Conservation (phyloP, 148 eudicot genomes). For the Silene latifolia region DNA sequence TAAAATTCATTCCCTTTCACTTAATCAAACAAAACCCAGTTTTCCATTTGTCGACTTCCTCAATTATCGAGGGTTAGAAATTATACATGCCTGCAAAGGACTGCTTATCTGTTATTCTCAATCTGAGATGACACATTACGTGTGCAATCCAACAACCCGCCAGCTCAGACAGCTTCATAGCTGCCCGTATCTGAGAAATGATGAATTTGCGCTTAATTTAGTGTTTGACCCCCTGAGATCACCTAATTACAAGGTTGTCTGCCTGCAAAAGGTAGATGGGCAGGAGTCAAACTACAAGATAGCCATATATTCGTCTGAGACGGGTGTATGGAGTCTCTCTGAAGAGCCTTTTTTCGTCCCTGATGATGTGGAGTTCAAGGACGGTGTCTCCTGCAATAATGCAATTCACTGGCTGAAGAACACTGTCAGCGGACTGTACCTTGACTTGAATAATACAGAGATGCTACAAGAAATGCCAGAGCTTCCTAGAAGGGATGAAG, state of each 20-base stretch:
- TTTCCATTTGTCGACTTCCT: slow-evolving; percentile 7
- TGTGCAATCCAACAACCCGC: slow-evolving; percentile 16
- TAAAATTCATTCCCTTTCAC: neutral
- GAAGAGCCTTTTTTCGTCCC: slow-evolving; percentile 12
- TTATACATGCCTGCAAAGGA: slow-evolving; percentile 24
- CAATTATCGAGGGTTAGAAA: slow-evolving; percentile 13
- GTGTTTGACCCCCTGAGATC: slow-evolving; percentile 23
- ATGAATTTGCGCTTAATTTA: neutral
- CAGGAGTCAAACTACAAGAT: neutral
- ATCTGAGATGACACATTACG: slow-evolving; percentile 8
- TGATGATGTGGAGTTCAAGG: slow-evolving; percentile 12
- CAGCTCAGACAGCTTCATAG: slow-evolving; percentile 15
- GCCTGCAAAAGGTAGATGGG: slow-evolving; percentile 6
- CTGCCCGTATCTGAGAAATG: slow-evolving; percentile 6
- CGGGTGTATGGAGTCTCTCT: slow-evolving; percentile 8
- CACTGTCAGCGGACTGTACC: slow-evolving; percentile 16
- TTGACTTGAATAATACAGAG: slow-evolving; percentile 1
- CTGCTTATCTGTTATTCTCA: slow-evolving; percentile 15
- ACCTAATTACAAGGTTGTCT: slow-evolving; percentile 23
- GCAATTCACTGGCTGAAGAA: slow-evolving; percentile 26
- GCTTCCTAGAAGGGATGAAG: slow-evolving; percentile 23
- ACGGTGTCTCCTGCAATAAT: slow-evolving; percentile 19
- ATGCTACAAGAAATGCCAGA: slow-evolving; percentile 19
- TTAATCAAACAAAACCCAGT: neutral
- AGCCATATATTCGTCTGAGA: slow-evolving; percentile 21